These are phyloP conservation scores for Yamadazyma trypodendri DNA, from an alignment of 1,139 yeast species.

Conservation along the genomic window DNA sequence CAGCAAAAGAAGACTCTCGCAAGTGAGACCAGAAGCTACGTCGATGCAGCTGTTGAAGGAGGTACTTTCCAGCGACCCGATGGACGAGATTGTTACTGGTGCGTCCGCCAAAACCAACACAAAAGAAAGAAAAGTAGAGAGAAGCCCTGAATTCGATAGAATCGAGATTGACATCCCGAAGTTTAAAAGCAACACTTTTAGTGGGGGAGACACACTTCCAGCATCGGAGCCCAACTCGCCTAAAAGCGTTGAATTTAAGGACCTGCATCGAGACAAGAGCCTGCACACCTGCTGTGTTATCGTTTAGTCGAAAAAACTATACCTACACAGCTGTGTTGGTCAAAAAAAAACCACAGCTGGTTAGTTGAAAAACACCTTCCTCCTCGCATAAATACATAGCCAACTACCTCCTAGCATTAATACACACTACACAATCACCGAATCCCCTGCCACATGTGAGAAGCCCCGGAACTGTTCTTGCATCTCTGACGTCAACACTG, in stretches of 20 bases:
- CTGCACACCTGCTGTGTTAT: slow-evolving; percentile 3
- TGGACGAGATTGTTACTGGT: no score
- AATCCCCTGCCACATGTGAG: slow-evolving; percentile 79
- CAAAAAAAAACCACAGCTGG: no score
- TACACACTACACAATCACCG: slow-evolving; percentile 33
- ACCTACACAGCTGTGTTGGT: no score
- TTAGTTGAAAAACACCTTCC: no score
- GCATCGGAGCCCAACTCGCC: neutral
- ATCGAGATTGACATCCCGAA: slow-evolving; percentile 10
- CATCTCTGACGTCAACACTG: slow-evolving; percentile 80
- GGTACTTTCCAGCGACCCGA: neutral
- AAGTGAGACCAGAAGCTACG: neutral
- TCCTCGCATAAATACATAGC: no score
- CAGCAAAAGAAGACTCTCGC: slow-evolving; percentile 5
- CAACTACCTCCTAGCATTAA: no score
- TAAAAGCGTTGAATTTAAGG: neutral
- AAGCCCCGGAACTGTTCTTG: slow-evolving; percentile 98
- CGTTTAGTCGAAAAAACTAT: neutral
- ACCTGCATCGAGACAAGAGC: no score
- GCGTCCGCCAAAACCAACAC: no score
- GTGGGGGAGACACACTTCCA: no score
- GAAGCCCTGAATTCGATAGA: slow-evolving; percentile 2
- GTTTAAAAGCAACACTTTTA: slow-evolving; percentile 7
- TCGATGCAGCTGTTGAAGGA: slow-evolving; percentile 2
- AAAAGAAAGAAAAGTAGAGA: no score